Base-by-base conservation (phyloP, 2,329 filamentous ascomycete genomes). In the Phaeoacremonium minimum region DNA sequence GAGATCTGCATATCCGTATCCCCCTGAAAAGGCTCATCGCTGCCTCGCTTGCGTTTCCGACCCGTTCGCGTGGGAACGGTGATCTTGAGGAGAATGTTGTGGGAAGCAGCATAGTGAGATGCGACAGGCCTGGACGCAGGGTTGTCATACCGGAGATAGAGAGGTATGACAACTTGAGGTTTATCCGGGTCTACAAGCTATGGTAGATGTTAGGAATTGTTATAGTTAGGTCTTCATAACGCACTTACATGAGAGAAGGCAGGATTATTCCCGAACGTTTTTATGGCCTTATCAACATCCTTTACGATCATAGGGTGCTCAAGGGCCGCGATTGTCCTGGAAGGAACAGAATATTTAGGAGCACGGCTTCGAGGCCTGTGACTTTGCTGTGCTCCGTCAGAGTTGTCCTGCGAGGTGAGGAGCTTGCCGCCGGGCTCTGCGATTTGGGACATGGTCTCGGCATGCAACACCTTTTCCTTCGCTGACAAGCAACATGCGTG, bases 61-160 rank as follows among this genome's bases (percentile, higher is more conserved):
- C 90, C 90, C 3, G 89, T 96, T 38, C 87, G 73, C 58, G 83
- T 93, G 0, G 93, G 91, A 1, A 97, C 79, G 0, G 84, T 89
- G 37, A 98, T 73, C 56, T 89, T 90, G 36, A 98, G 70, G 15
- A 97, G 72, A 15, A 97, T 66, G 53, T 96, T 95, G 54, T 89
- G 87, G 8, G 87, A 85, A 15, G 77, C 65, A 19, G 83, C 77
- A 53, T 83, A 85, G 29, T 83, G 81, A 7, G 91, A 95, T 47
- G 84, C 69, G 42, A 95, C 69, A 7, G 87, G 86, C 48, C 85
- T 83, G 50, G 85, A 81, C 51, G 87, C 80, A 4, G 84, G 83
- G 57, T 94, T 88, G 45, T 88, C 77, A 16, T 85, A 86, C 15
- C 87, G 80, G 36, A 97, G 69, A 49, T 85, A 86, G n/a, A 95